Base-by-base conservation (phyloP, 352 stramenopile species). In the Phytopythium vexans region DNA sequence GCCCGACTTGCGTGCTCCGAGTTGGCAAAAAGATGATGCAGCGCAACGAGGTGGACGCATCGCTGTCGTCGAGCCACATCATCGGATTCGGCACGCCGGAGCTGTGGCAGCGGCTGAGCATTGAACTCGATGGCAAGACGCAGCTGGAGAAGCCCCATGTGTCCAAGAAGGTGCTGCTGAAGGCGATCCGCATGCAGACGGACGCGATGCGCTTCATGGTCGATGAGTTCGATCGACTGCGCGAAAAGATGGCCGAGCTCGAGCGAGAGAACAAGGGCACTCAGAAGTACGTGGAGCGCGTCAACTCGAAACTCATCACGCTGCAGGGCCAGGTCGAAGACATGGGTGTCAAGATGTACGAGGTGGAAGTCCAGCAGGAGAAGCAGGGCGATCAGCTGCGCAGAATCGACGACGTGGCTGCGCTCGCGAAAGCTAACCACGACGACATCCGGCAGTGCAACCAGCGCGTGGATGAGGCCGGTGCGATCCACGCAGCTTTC, bases 171-270 rank as follows among this genome's bases (percentile, higher is more conserved):
- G 80, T 92, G 34, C 62, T 94, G 35, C 62, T 94, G 41, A 92
- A 92, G 41, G 86, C 79, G 4, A 60, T 93, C 41, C 82, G 82
- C 41, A 88, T 92, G 77, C 82, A 95, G 49, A 85, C 83, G 11
- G 77, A 89, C 12, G 82, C 81, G 59, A 88, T 95, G 82, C 78
- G 81, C 32, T 91, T 82, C 62, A 77, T 92, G 56, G 74, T 88
- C 15, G 82, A 89, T 57, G 82, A 95, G 49, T 89, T 94, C 54
- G 83, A 94, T 42, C 79, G 74, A n/a, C 56, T 94, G 8, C 75
- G 78, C 9, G 68, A 76, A 58, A 88, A 89, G 54, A 88, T 94
- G 54, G 61, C 64, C 15, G 76, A 88, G 43, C 85, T 94, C 67
- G 83, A 94, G 55, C 81, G 70, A 8, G 81, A 94, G 54, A 70